A percentile compares a stretch with the other conserved stretches of the same genome.
These are phyloP conservation scores for Usnea hakonensis DNA, from an alignment of 495 filamentous ascomycete species.

Conservation along the genomic window DNA sequence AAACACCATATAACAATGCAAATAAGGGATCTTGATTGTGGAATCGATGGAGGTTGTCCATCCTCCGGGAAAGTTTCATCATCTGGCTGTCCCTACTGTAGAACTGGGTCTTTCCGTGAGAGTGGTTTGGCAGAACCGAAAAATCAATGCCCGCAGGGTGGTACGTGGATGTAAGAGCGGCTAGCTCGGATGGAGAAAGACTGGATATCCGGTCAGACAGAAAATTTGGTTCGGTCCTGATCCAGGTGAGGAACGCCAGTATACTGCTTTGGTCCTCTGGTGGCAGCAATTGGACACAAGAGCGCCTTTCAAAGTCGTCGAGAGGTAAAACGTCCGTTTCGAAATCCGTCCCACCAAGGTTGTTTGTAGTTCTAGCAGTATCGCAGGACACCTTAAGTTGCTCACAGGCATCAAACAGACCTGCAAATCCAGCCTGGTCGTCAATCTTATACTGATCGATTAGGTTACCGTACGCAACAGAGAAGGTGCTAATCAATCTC, in stretches of 20 bases:
- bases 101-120: conserved; percentile 49
- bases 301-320: conserved; percentile 35
- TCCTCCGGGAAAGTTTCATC: conserved; percentile 27
- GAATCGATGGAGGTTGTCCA: conserved; percentile 64
- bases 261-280: conserved; percentile 65
- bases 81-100: conserved; percentile 29
- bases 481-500: conserved; percentile 19
- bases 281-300: conserved; percentile 76
- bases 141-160: conserved; percentile 70
- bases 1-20: conserved; percentile 77
- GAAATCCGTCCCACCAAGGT: background rate
- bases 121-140: conserved; percentile 69
- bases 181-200: conserved; percentile 65
- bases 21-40: conserved; percentile 83
- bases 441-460: conserved; percentile 84
- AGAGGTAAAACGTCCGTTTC: background rate
- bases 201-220: conserved; percentile 69
- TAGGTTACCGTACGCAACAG: conserved; percentile 46
- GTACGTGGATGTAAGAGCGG: conserved; percentile 64
- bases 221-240: conserved; percentile 80
- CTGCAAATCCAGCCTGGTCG: conserved; percentile 81
- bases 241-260: conserved; percentile 67
- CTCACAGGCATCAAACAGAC: conserved; percentile 78
- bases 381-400: conserved; percentile 83
- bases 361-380: conserved; percentile 44